Percentiles rank a stretch among this genome's conserved stretches.
These are phyloP conservation scores for Eucalyptus guilfoylei DNA, from an alignment of 345 rosid species.

Conservation along the genomic window DNA sequence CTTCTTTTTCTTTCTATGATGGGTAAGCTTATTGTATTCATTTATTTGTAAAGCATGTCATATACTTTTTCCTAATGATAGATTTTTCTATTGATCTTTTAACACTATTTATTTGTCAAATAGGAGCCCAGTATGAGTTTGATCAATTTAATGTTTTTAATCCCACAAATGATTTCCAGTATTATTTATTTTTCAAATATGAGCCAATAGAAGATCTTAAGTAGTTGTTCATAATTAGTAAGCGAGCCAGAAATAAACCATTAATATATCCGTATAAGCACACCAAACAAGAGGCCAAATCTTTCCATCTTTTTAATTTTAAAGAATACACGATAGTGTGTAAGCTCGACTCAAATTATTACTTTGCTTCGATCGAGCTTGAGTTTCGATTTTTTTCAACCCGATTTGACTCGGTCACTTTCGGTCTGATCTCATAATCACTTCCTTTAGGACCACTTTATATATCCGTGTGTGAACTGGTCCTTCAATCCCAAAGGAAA, in stretches of 20 bases:
- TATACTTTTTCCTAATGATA: neutral
- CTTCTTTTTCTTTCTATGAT: no score
- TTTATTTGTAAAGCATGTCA: no score
- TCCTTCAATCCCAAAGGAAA: no score
- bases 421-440: no score
- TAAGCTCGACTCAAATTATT: neutral
- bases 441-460: no score
- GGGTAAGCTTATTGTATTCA: no score
- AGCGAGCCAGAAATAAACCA: neutral
- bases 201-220: neutral
- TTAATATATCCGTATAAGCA: neutral
- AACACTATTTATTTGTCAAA: no score
- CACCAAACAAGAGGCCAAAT: neutral
- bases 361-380: neutral
- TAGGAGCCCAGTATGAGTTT: no score
- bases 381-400: neutral
- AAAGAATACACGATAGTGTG: neutral
- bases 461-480: no score
- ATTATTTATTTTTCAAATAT: no score
- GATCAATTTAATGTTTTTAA: no score
- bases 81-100: neutral
- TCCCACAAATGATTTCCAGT: neutral
- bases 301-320: neutral
- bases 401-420: neutral
- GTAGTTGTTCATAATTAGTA: neutral